Base-by-base conservation (phyloP, 441 rosid species). In the Aquilaria agallochum region DNA sequence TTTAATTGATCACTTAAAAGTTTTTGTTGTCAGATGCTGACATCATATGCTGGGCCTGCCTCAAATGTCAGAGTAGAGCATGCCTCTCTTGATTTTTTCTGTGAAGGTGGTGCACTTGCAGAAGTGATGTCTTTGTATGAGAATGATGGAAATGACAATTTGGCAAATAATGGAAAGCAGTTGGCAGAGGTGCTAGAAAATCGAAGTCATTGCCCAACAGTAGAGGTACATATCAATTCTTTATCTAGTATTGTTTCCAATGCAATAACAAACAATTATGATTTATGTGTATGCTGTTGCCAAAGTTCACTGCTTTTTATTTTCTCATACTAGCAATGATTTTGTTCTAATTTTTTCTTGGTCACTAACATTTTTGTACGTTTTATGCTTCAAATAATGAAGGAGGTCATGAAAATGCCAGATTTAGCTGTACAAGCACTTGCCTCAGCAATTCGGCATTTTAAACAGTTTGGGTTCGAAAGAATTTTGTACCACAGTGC, bases 381-480 rank as follows among this genome's bases (percentile, higher is more conserved):
- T 55, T 3, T 20, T 36, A 56, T 49, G 11, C 9, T 62, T 7
- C 40, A 51, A 11, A 51, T 56, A 49, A 40, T 70, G 52, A 78
- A 94, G 97, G 86, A 75, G 72, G 69, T 91, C 50, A 81, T 75
- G 81, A 78, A 80, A 72, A 85, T 94, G 95, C 95, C 97, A 52
- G 77, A 81, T 81, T 78, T 90, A 83, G 88, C 89, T 62, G 79
- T 89, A 76, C 87, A 84, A 79, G 97, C 96, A 52, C 74, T 94
- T 65, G 93, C 95, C 63, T 81, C 91, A 74, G 78, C 80, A 2
- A 61, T 76, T 51, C 67, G 78, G 70, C 92, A 94, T 70, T 90
- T 94, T 71, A 91, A 76, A 65, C 88, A 87, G 73, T 94, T 91
- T 80, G 97, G 99, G 68, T 84, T 88, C 65, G 93, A 89, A 80